phyloP scores from a whole-genome alignment of 2,329 filamentous ascomycete species.

The Neospermospora avenae region DNA sequence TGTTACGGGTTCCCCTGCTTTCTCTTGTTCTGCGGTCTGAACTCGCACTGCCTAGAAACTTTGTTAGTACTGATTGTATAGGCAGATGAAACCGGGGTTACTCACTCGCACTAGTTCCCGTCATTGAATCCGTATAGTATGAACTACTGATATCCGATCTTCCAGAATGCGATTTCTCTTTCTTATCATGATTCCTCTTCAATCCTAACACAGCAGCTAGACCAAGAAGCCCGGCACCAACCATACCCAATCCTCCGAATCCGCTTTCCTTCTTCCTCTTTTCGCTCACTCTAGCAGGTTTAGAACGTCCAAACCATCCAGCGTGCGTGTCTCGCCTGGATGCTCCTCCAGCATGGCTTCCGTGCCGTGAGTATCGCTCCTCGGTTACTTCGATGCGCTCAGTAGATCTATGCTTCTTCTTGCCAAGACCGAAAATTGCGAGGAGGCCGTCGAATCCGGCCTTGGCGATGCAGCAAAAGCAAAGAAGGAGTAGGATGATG shows the following conservation, averaged over 20 bases:
- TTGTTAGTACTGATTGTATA: conserved; percentile 18
- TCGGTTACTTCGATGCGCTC: conserved; percentile 60
- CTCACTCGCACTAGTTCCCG: conserved; percentile 35
- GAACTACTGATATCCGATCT: conserved; percentile 30
- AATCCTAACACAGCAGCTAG: conserved; percentile 33
- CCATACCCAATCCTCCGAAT: conserved; percentile 50
- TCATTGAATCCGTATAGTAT: conserved; percentile 35
- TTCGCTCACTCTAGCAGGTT: conserved; percentile 42
- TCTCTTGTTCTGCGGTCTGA: conserved; percentile 32
- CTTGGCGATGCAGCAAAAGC: conserved; percentile 69
- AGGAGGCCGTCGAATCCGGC: conserved; percentile 58
- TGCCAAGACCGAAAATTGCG: conserved; percentile 58
- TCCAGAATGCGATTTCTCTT: conserved; percentile 17
- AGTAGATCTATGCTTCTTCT: conserved; percentile 42
- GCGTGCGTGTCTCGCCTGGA: conserved; percentile 36
- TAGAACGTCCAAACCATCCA: conserved; percentile 54
- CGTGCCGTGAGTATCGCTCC: conserved; percentile 57
- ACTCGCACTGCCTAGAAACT: conserved; percentile 29
- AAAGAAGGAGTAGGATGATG: conserved; percentile 63
- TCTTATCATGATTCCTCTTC: conserved; percentile 31
- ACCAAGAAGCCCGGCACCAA: conserved; percentile 32
- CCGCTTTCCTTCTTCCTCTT: conserved; percentile 51
- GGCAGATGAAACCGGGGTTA: conserved; percentile 6
- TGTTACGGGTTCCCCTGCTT: conserved; percentile 18
- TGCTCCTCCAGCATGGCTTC: conserved; percentile 31